Conservation (phyloP, 495 filamentous ascomycete genomes). For the Penicillium desertorum region DNA sequence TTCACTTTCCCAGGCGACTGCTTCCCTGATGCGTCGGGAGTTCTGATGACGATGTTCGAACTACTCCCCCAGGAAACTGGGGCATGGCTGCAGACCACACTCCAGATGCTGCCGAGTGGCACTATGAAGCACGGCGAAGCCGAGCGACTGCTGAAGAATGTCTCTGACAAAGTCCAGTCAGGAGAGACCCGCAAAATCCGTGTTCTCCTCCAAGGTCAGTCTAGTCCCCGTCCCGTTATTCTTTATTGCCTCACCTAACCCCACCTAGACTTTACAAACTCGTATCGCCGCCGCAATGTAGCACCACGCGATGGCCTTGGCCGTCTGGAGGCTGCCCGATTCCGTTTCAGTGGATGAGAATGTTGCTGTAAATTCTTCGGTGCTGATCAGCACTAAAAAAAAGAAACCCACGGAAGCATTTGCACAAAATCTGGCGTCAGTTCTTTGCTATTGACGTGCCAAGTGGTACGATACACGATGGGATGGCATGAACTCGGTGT, state of each 20-base stretch:
- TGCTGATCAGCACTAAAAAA: constrained; percentile 16
- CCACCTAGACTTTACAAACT: constrained; percentile 79
- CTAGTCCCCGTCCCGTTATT: not conserved
- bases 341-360: constrained; percentile 70
- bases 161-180: constrained; percentile 64
- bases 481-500: constrained; percentile 27
- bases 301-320: constrained; percentile 90
- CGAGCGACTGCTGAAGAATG: constrained; percentile 62
- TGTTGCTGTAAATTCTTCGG: constrained; percentile 25
- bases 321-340: constrained; percentile 76
- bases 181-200: constrained; percentile 82
- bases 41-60: constrained; percentile 86
- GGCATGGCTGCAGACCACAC: constrained; percentile 75
- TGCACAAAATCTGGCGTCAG: constrained; percentile 25
- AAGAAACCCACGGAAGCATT: constrained; percentile 25
- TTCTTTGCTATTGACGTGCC: constrained; percentile 23
- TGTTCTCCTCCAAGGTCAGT: constrained; percentile 70
- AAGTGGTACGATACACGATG: constrained; percentile 21
- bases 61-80: constrained; percentile 75
- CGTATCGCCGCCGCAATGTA: constrained; percentile 88
- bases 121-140: constrained; percentile 67
- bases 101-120: constrained; percentile 78
- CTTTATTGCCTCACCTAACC: constrained; percentile 11
- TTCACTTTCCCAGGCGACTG: constrained; percentile 94
- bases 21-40: constrained; percentile 88